Percentiles rank a stretch among this genome's conserved stretches.
These are phyloP conservation scores for Malassezia pachydermatis DNA, from an alignment of 1,284 basidiomycete genomes.

Conservation along the genomic window DNA sequence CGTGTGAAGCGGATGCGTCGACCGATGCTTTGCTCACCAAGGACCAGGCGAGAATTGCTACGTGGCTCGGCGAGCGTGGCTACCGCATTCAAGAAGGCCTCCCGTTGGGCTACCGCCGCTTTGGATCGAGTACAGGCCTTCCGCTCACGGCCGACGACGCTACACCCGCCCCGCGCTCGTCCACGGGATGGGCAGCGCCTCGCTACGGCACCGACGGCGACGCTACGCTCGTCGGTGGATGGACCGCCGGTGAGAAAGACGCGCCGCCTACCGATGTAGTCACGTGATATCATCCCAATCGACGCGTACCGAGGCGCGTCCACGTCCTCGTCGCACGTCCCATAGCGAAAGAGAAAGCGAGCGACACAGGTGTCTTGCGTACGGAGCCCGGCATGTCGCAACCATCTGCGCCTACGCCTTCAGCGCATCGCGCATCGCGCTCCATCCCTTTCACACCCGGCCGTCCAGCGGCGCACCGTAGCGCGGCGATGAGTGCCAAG, in stretches of 20 bases:
- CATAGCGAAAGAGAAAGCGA: background rate
- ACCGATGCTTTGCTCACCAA: slow-evolving; percentile 5
- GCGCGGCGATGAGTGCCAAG: slow-evolving; percentile 11
- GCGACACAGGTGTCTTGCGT: background rate
- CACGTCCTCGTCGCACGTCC: background rate
- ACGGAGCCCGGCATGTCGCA: slow-evolving; percentile 1
- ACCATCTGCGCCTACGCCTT: slow-evolving; percentile 9
- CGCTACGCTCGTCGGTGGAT: slow-evolving; percentile 20
- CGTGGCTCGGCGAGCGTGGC: slow-evolving; percentile 6
- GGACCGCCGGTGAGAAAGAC: slow-evolving; percentile 20
- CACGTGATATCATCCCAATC: too few relatives aligned
- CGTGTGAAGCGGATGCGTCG: background rate
- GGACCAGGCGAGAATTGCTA: slow-evolving; percentile 13
- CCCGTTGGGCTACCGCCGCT: slow-evolving; percentile 5
- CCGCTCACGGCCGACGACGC: background rate
- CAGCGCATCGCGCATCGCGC: slow-evolving; percentile 17
- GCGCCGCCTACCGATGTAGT: background rate
- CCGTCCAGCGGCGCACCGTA: slow-evolving; percentile 1
- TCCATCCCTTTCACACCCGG: slow-evolving; percentile 18
- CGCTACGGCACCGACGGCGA: slow-evolving; percentile 23
- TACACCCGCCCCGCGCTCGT: slow-evolving; percentile 10
- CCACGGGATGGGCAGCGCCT: slow-evolving; percentile 32
- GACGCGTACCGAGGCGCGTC: too few relatives aligned
- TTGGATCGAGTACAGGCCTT: background rate
- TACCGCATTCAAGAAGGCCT: slow-evolving; percentile 11